A percentile compares a stretch with the other conserved stretches of the same genome.
These are phyloP conservation scores for Colletotrichum tanaceti DNA, from an alignment of 2,329 filamentous ascomycete species.

Conservation along the genomic window DNA sequence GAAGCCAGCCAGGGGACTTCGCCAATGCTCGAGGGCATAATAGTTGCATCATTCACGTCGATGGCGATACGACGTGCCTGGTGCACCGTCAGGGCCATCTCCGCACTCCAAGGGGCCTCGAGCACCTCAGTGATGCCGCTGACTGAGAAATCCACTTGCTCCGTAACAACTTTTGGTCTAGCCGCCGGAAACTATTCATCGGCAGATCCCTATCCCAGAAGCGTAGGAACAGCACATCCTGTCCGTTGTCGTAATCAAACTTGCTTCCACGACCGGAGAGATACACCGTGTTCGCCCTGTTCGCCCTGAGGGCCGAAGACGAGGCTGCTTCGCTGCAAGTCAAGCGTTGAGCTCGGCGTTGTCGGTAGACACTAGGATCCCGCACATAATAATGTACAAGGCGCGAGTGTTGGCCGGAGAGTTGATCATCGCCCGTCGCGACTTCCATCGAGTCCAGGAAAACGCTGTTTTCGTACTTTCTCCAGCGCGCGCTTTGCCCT, in stretches of 20 bases:
- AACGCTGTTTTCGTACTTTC: slow-evolving; percentile 14
- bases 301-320: background rate
- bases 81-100: slow-evolving; percentile 45
- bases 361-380: slow-evolving; percentile 25
- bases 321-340: slow-evolving; percentile 36
- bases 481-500: background rate
- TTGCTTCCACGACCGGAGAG: slow-evolving; percentile 44
- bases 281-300: slow-evolving; percentile 42
- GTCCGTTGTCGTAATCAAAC: slow-evolving; percentile 42
- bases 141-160: background rate
- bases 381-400: background rate
- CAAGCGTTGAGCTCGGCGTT: slow-evolving; percentile 25
- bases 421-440: background rate
- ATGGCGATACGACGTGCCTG: slow-evolving; percentile 45
- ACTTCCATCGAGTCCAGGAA: slow-evolving; percentile 20
- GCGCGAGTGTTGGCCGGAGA: background rate
- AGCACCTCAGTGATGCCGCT: slow-evolving; percentile 39
- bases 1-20: slow-evolving; percentile 47
- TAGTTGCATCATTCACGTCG: slow-evolving; percentile 45
- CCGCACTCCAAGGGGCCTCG: slow-evolving; percentile 47
- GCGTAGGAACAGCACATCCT: slow-evolving; percentile 47
- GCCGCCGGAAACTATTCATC: no score
- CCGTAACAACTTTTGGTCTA: no score
- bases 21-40: slow-evolving; percentile 39
- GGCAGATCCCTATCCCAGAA: slow-evolving; percentile 40